A percentile compares a stretch with the other conserved stretches of the same genome.
These are phyloP conservation scores for Medicago arabica DNA, from an alignment of 306 rosid species.

Conservation along the genomic window DNA sequence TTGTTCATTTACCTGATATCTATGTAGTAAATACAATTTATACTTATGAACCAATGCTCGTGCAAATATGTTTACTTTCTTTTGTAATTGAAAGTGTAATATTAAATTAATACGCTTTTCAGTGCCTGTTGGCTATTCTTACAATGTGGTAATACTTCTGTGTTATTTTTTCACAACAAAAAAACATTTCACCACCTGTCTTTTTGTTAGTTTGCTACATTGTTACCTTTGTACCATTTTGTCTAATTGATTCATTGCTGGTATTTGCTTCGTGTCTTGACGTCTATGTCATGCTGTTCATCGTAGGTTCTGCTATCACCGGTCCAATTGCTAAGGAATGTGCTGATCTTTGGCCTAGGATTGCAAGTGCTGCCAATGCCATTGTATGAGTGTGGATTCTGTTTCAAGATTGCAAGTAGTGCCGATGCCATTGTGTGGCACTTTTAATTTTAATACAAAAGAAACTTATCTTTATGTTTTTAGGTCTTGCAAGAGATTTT, in stretches of 20 bases:
- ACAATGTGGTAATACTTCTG: not conserved
- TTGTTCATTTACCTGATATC: not conserved
- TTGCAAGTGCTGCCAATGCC: slow-evolving; percentile 95
- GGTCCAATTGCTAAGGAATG: slow-evolving; percentile 94
- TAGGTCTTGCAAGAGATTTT: slow-evolving; percentile 21
- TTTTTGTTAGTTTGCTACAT: not conserved
- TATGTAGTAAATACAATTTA: not conserved
- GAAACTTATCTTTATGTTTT: not conserved
- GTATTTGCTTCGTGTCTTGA: not conserved
- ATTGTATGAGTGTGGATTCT: slow-evolving; percentile 59
- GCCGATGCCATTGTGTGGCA: slow-evolving; percentile 71
- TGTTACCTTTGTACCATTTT: not conserved
- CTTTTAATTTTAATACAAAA: not conserved
- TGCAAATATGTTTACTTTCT: not conserved
- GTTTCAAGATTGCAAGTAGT: slow-evolving; percentile 70
- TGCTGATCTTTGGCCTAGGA: slow-evolving; percentile 95
- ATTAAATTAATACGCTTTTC: not conserved
- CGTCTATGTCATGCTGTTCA: not conserved
- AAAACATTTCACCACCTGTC: not conserved
- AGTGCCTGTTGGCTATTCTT: not conserved
- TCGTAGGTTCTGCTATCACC: slow-evolving; percentile 83
- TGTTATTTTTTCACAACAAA: not conserved
- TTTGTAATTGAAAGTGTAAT: not conserved
- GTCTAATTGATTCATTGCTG: not conserved
- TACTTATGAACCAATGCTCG: not conserved